Percentiles rank a stretch among this genome's conserved stretches.
Conservation (phyloP, 2,329 filamentous ascomycete genomes). For the Cryphonectria radicalis region DNA sequence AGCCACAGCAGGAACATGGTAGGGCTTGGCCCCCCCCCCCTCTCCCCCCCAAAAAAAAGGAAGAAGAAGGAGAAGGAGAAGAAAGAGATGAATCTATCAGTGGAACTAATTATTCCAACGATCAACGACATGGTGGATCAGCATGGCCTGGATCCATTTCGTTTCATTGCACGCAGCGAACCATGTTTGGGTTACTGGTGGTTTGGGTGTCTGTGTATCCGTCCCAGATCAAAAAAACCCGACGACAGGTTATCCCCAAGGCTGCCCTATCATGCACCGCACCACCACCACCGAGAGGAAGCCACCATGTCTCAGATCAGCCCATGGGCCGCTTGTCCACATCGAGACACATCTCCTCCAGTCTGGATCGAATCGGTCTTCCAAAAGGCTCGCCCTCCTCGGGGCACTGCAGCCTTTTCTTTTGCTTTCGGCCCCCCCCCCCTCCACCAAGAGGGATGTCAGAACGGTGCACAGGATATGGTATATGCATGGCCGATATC, state of each 20-base stretch:
- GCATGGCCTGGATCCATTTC: neutral
- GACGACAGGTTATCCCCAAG: neutral
- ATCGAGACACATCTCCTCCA: constrained; percentile 7
- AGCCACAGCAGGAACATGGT: neutral
- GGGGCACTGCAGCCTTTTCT: neutral
- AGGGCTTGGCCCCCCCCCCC: too few species aligned
- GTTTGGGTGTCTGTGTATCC: neutral
- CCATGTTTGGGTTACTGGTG: neutral
- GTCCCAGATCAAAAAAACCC: neutral
- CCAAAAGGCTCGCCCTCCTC: neutral
- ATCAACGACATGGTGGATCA: neutral
- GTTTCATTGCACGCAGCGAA: neutral
- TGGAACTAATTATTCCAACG: neutral
- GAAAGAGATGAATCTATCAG: neutral
- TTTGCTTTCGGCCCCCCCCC: neutral
- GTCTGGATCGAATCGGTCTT: constrained; percentile 1
- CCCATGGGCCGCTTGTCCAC: constrained; percentile 3
- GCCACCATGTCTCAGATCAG: constrained; percentile 18
- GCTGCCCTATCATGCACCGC: neutral
- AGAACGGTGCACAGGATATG: neutral
- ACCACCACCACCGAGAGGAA: neutral
- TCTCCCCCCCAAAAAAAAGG: too few species aligned
- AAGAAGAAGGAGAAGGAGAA: neutral
- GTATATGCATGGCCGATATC: neutral
- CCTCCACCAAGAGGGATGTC: neutral